A percentile compares a stretch with the other conserved stretches of the same genome.
Conservation (phyloP, 495 filamentous ascomycete species). For the Penicillium ucsense region DNA sequence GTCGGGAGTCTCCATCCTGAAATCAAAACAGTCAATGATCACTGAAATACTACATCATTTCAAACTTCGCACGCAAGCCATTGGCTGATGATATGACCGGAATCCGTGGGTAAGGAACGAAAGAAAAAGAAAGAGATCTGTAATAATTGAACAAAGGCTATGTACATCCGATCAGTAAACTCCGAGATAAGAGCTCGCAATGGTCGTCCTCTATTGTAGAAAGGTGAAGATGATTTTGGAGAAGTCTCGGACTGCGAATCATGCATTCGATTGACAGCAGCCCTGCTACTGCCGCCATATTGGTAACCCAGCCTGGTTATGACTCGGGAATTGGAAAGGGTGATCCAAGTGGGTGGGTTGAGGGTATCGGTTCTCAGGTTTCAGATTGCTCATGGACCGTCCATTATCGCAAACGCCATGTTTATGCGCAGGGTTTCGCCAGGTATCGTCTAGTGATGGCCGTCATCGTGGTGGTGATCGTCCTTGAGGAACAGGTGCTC, state of each 20-base stretch:
- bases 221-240: too few species aligned
- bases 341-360: conserved; percentile 10
- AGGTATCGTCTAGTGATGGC: conserved; percentile 26
- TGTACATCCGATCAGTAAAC: conserved; percentile 36
- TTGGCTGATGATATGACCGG: too few species aligned
- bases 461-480: conserved; percentile 53
- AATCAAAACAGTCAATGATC: neutral
- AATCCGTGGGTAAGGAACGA: neutral
- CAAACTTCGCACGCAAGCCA: too few species aligned
- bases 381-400: conserved; percentile 7
- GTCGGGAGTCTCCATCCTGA: neutral
- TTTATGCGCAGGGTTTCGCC: too few species aligned
- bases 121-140: conserved; percentile 20
- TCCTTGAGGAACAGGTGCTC: conserved; percentile 80
- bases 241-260: conserved; percentile 14
- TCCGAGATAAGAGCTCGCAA: conserved; percentile 9
- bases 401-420: conserved; percentile 1
- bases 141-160: conserved; percentile 32
- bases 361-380: conserved; percentile 22
- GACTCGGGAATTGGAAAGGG: conserved; percentile 7
- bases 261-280: conserved; percentile 1
- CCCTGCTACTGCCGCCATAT: conserved; percentile 4
- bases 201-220: too few species aligned
- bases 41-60: too few species aligned
- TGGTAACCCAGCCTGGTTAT: conserved; percentile 3